Evolutionary conservation across 2,329 filamentous ascomycete genomes (phyloP).

Genomic region (Fusarium xyrophilum): DNA sequence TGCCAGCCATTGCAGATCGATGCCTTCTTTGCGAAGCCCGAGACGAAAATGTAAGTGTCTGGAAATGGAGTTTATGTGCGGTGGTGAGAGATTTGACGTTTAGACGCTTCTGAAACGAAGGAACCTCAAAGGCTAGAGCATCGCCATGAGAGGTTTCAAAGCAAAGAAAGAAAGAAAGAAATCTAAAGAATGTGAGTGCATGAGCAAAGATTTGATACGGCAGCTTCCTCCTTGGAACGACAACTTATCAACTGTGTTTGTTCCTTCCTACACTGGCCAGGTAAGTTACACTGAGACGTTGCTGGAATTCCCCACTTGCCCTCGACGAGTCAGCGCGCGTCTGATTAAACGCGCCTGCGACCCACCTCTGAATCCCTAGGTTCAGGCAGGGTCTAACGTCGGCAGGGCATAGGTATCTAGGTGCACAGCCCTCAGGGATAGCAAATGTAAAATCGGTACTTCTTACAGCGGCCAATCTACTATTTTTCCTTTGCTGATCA

Average conservation of each 20-base stretch:
- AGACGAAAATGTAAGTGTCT: neutral
- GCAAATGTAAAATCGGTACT: too few species aligned
- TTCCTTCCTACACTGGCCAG: constrained; percentile 13
- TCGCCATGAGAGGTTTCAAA: neutral
- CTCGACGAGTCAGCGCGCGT: constrained; percentile 17
- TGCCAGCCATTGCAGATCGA: constrained; percentile 2
- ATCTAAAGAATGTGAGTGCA: neutral
- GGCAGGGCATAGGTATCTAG: neutral
- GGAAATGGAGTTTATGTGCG: neutral
- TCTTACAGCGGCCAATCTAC: too few species aligned
- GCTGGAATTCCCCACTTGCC: neutral
- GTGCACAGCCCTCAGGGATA: too few species aligned
- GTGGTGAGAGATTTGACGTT: neutral
- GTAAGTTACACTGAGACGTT: neutral
- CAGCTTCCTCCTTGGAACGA: neutral
- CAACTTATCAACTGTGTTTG: neutral
- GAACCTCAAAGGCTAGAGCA: neutral
- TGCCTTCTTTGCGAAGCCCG: neutral
- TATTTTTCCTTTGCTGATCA: too few species aligned
- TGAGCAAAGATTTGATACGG: neutral
- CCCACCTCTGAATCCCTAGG: neutral
- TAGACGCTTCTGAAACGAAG: neutral
- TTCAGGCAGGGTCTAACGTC: constrained; percentile 1
- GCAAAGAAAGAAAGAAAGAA: neutral
- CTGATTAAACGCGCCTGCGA: constrained; percentile 21